Conservation (phyloP, 306 rosid species). For the Acacia crassicarpa region DNA sequence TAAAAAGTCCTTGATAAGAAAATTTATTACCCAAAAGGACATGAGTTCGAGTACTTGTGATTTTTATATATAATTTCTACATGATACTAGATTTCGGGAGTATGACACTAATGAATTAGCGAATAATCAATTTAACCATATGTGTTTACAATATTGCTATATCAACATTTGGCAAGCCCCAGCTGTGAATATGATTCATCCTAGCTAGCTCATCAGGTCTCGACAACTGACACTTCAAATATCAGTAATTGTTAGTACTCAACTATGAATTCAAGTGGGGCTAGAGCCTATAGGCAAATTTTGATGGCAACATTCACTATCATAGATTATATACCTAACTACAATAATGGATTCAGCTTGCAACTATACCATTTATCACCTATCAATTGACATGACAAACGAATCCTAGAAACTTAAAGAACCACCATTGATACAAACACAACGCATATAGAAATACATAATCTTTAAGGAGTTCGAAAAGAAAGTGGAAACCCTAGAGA, state of each 20-base stretch:
- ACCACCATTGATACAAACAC: neutral
- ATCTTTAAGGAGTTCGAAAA: neutral
- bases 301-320: neutral
- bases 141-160: neutral
- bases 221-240: neutral
- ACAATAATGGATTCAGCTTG: neutral
- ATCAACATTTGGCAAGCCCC: neutral
- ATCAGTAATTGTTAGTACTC: neutral
- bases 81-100: no score
- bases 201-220: neutral
- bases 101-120: no score
- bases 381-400: neutral
- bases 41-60: no score
- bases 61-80: no score
- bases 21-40: no score
- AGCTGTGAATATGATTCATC: neutral
- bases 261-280: no score
- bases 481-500: neutral
- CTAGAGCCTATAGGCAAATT: neutral
- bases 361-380: no score
- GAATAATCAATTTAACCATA: neutral
- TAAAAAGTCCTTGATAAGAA: no score
- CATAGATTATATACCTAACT: neutral
- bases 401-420: neutral
- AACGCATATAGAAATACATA: neutral